Conservation (phyloP, 768 basidiomycete genomes). For the Hypholoma sublateritium region DNA sequence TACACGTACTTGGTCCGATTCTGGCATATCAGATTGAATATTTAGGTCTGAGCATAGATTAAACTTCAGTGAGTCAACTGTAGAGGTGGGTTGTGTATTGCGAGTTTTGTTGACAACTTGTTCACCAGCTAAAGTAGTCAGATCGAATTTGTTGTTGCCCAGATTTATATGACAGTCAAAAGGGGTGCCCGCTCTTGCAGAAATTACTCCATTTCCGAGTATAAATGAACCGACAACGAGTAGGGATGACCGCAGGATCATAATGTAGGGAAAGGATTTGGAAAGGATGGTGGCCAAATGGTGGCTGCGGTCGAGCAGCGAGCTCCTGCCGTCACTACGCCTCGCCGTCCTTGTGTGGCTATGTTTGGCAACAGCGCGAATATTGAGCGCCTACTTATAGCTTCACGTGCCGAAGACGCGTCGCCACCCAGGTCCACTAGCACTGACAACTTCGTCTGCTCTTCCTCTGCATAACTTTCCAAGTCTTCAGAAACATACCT, state of each 20-base stretch:
- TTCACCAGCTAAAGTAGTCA: slow-evolving; percentile 53
- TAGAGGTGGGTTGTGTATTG: slow-evolving; percentile 62
- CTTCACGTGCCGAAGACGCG: slow-evolving; percentile 3
- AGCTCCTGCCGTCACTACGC: background rate
- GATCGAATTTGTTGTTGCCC: slow-evolving; percentile 54
- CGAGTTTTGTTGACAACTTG: slow-evolving; percentile 51
- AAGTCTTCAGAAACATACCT: background rate
- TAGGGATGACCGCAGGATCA: slow-evolving; percentile 21
- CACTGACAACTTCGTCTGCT: background rate
- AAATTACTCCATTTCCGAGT: slow-evolving; percentile 11
- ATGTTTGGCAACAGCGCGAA: slow-evolving; percentile 1
- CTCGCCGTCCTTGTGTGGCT: background rate
- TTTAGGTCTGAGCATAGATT: slow-evolving; percentile 66
- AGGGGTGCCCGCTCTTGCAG: slow-evolving; percentile 37
- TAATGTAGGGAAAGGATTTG: slow-evolving; percentile 3
- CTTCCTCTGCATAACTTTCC: background rate
- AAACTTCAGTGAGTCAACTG: slow-evolving; percentile 59
- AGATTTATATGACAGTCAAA: slow-evolving; percentile 53
- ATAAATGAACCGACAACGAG: slow-evolving; percentile 16
- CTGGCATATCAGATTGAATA: slow-evolving; percentile 40
- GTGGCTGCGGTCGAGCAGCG: background rate
- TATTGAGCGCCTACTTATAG: background rate
- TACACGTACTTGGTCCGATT: slow-evolving; percentile 66
- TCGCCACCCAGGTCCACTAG: background rate
- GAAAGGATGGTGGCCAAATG: background rate